These are phyloP conservation scores for Pseudisothecium myosuroides DNA, from an alignment of 225 moss, liverwort and hornwort genomes.

Conservation along the genomic window DNA sequence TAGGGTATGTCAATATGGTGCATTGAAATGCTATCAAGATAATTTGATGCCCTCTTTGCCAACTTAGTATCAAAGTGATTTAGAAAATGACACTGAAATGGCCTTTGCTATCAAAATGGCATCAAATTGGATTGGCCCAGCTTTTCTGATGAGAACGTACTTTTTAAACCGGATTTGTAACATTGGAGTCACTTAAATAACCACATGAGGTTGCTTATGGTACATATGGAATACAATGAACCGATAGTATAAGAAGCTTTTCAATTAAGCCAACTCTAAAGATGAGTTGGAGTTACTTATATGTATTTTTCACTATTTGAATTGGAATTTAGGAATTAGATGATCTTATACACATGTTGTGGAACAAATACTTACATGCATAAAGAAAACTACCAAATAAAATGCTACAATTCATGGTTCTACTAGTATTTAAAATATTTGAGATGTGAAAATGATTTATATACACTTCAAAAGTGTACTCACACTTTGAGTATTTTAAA, in stretches of 20 bases:
- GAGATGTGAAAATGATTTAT: background rate
- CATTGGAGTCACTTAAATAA: background rate
- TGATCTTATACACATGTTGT: background rate
- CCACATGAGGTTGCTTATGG: background rate
- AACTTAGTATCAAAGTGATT: too few relatives aligned
- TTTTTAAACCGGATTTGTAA: too few relatives aligned
- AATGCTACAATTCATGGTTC: background rate
- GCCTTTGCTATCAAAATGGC: too few relatives aligned
- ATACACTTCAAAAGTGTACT: background rate
- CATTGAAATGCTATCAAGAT: too few relatives aligned
- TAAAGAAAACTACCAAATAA: background rate
- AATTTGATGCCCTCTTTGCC: too few relatives aligned
- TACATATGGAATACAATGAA: background rate
- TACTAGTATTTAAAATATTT: background rate
- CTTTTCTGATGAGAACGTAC: too few relatives aligned
- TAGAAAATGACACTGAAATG: too few relatives aligned
- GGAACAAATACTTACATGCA: background rate
- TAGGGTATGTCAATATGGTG: too few relatives aligned
- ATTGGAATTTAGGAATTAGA: background rate
- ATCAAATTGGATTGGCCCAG: too few relatives aligned
- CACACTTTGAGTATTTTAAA: background rate
- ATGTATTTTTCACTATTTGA: background rate
- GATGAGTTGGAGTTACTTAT: background rate
- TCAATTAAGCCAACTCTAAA: accelerated
- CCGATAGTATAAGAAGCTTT: accelerated